Percentiles rank a stretch among this genome's conserved stretches.
phyloP scores from a whole-genome alignment of 2,329 filamentous ascomycete genomes.

The Apiospora marii region DNA sequence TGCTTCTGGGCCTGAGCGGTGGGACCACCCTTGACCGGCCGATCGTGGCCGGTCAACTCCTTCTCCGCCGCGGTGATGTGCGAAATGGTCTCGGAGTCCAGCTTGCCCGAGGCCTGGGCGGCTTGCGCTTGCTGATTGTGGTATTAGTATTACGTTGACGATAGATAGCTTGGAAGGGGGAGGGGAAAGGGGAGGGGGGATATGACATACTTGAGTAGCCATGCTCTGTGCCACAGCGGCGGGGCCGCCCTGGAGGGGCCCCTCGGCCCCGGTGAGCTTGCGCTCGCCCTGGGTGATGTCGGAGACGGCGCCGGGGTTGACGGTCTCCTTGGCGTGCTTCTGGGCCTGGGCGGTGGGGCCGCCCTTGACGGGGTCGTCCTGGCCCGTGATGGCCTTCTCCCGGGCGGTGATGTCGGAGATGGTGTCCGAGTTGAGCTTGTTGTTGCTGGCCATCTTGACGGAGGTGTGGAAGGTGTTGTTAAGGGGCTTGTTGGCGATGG shows the following conservation, averaged over 20 bases:
- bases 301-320: constrained; percentile 44
- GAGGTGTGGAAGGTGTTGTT: constrained; percentile 21
- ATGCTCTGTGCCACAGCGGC: constrained; percentile 45
- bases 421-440: constrained; percentile 37
- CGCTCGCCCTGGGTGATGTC: constrained; percentile 51
- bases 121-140: neutral
- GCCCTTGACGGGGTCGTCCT: constrained; percentile 42
- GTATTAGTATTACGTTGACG: neutral
- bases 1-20: constrained; percentile 51
- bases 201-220: constrained; percentile 27
- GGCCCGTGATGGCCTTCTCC: constrained; percentile 48
- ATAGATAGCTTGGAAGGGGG: too few relatives aligned
- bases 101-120: constrained; percentile 31
- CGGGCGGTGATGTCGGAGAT: constrained; percentile 50
- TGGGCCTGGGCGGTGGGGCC: constrained; percentile 51
- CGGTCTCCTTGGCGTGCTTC: constrained; percentile 40
- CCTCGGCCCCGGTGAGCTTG: constrained; percentile 42
- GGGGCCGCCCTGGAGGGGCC: constrained; percentile 43
- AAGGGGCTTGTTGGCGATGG: constrained; percentile 25
- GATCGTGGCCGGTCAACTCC: constrained; percentile 44
- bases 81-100: constrained; percentile 44
- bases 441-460: constrained; percentile 28
- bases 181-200: too few relatives aligned
- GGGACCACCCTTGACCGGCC: constrained; percentile 47
- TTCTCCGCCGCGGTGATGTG: constrained; percentile 50